phyloP scores from a whole-genome alignment of 2,329 filamentous ascomycete genomes.

The Curvularia spicifera region DNA sequence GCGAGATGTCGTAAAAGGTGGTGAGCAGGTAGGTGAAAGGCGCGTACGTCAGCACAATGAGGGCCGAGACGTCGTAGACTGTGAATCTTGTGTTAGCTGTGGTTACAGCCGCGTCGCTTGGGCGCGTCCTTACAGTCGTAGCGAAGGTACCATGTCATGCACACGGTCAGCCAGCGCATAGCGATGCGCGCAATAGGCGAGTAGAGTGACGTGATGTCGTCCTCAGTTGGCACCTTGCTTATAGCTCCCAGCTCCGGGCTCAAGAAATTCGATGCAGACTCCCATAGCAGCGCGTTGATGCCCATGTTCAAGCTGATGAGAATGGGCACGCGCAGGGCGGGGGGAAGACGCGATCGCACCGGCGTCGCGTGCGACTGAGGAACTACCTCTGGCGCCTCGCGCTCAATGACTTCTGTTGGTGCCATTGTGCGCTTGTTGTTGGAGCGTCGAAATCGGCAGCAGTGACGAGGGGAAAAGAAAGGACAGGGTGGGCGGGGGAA shows the following conservation, averaged over 20 bases:
- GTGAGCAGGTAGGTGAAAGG: slow-evolving; percentile 77
- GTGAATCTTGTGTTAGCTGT: slow-evolving; percentile 15
- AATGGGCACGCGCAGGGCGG: slow-evolving; percentile 50
- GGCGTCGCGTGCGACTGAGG: slow-evolving; percentile 32
- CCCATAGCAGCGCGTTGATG: slow-evolving; percentile 70
- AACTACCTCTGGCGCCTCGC: slow-evolving; percentile 37
- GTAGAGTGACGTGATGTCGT: slow-evolving; percentile 60
- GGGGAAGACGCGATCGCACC: slow-evolving; percentile 43
- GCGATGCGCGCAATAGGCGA: slow-evolving; percentile 59
- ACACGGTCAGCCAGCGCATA: slow-evolving; percentile 70
- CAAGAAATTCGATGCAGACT: slow-evolving; percentile 65
- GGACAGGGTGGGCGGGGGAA: background rate
- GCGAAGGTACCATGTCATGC: slow-evolving; percentile 73
- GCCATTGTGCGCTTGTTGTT: slow-evolving; percentile 33
- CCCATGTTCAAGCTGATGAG: slow-evolving; percentile 63
- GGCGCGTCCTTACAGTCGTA: slow-evolving; percentile 68
- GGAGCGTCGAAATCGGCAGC: background rate
- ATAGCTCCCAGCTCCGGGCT: slow-evolving; percentile 71
- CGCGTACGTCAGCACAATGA: slow-evolving; percentile 70
- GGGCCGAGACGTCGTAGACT: slow-evolving; percentile 52
- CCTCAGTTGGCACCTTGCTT: slow-evolving; percentile 65
- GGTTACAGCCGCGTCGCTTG: background rate
- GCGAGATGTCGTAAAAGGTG: slow-evolving; percentile 76
- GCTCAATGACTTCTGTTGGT: slow-evolving; percentile 32
- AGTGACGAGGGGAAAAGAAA: background rate